These are phyloP conservation scores for Claviceps africana DNA, from an alignment of 2,329 filamentous ascomycete species.

Conservation along the genomic window DNA sequence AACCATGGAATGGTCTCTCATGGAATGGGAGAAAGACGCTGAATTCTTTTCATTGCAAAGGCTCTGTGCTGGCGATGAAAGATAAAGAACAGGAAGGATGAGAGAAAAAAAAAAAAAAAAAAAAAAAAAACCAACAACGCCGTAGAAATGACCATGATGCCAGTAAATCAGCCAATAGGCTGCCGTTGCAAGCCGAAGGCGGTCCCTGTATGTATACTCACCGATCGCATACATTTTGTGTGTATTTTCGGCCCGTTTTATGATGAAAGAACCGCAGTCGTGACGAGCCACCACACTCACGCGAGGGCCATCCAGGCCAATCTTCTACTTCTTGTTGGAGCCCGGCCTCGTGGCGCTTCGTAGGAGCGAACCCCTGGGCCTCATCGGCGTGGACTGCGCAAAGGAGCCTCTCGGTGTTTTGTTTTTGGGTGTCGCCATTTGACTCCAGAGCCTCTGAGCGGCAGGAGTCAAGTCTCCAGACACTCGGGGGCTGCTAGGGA, in stretches of 20 bases:
- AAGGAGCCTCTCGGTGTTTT: constrained; percentile 20
- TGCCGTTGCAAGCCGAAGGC: not conserved
- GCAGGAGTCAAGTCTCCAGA: constrained; percentile 55
- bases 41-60: too few relatives aligned
- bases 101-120: too few relatives aligned
- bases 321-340: constrained; percentile 11
- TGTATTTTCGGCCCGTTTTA: not conserved
- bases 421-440: constrained; percentile 35
- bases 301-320: not conserved
- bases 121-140: not conserved
- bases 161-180: not conserved
- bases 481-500: constrained; percentile 50
- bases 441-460: constrained; percentile 53
- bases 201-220: not conserved
- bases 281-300: too few relatives aligned
- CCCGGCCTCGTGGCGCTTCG: constrained; percentile 18
- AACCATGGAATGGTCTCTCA: too few relatives aligned
- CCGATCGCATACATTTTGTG: not conserved
- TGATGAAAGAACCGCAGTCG: not conserved
- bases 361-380: constrained; percentile 24
- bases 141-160: not conserved
- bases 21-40: not conserved
- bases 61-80: too few relatives aligned
- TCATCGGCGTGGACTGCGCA: constrained; percentile 23
- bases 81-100: too few relatives aligned